These are phyloP conservation scores for Ustilago sp. DNA, from an alignment of 1,284 basidiomycete genomes.

Conservation along the genomic window DNA sequence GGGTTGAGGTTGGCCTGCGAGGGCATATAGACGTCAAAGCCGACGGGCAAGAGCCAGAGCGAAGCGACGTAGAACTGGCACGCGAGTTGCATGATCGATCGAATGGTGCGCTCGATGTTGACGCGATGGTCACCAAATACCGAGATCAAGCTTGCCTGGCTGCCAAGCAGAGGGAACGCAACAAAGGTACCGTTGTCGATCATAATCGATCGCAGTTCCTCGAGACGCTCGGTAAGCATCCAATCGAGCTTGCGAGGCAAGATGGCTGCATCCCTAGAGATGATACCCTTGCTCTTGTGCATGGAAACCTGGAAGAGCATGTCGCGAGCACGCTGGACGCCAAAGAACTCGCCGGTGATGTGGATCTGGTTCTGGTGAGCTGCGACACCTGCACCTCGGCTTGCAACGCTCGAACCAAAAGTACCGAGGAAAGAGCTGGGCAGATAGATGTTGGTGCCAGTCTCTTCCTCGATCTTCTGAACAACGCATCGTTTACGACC, in stretches of 20 bases:
- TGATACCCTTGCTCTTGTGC: constrained; percentile 89
- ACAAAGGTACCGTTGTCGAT: constrained; percentile 96
- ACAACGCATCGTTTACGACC: constrained; percentile 88
- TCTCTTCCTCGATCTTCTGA: constrained; percentile 96
- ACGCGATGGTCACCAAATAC: constrained; percentile 95
- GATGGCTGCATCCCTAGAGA: constrained; percentile 92
- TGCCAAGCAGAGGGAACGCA: constrained; percentile 89
- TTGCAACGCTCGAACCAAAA: constrained; percentile 71
- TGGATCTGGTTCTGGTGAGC: constrained; percentile 82
- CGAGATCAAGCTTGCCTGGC: constrained; percentile 88
- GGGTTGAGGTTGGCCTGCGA: constrained; percentile 82
- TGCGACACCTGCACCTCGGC: constrained; percentile 70
- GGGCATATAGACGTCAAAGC: constrained; percentile 90
- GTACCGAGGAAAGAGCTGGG: constrained; percentile 90
- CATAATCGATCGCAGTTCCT: constrained; percentile 91
- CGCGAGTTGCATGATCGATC: constrained; percentile 93
- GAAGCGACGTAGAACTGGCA: constrained; percentile 96
- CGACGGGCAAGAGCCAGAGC: constrained; percentile 92
- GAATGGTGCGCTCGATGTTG: constrained; percentile 93
- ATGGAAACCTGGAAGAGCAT: constrained; percentile 90
- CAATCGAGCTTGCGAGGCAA: constrained; percentile 97
- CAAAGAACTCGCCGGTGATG: constrained; percentile 98
- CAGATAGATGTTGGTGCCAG: constrained; percentile 94
- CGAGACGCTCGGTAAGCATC: constrained; percentile 92
- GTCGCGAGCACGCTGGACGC: constrained; percentile 91